Conservation (phyloP, 2,329 filamentous ascomycete species). For the Fusarium stilboides region DNA sequence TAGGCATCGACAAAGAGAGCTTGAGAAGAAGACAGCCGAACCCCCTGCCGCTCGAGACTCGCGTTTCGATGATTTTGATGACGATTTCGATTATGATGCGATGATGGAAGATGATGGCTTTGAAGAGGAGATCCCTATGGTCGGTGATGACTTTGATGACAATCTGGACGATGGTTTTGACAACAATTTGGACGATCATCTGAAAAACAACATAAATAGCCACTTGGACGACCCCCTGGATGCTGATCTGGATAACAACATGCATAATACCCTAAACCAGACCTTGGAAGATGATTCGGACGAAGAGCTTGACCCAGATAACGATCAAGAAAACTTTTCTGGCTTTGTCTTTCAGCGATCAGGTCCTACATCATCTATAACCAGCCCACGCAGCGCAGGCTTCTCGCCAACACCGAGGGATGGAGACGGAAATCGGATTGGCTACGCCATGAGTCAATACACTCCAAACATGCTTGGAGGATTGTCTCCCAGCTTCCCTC, state of each 20-base stretch:
- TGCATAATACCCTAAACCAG: slow-evolving; percentile 34
- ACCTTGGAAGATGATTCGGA: slow-evolving; percentile 48
- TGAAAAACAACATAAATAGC: slow-evolving; percentile 17
- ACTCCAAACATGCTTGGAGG: slow-evolving; percentile 51
- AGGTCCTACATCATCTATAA: slow-evolving; percentile 64
- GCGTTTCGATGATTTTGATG: slow-evolving; percentile 74
- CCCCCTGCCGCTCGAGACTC: slow-evolving; percentile 63
- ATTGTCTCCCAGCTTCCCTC: slow-evolving; percentile 36
- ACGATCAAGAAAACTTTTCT: slow-evolving; percentile 71
- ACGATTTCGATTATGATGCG: slow-evolving; percentile 74
- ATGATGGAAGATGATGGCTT: slow-evolving; percentile 76
- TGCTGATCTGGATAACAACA: slow-evolving; percentile 37
- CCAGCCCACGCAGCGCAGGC: slow-evolving; percentile 65
- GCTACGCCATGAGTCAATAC: slow-evolving; percentile 68
- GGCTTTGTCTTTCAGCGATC: slow-evolving; percentile 72
- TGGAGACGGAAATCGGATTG: slow-evolving; percentile 68
- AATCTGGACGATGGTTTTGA: slow-evolving; percentile 45
- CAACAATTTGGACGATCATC: slow-evolving; percentile 10
- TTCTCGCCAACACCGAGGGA: slow-evolving; percentile 70
- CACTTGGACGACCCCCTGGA: slow-evolving; percentile 39
- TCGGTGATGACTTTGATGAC: slow-evolving; percentile 52
- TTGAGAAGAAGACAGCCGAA: slow-evolving; percentile 69
- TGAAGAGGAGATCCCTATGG: slow-evolving; percentile 66
- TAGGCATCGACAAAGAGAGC: slow-evolving; percentile 76
- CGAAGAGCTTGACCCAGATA: slow-evolving; percentile 45